phyloP scores from a whole-genome alignment of 2,329 filamentous ascomycete species.

The Bipolaris gigantea region DNA sequence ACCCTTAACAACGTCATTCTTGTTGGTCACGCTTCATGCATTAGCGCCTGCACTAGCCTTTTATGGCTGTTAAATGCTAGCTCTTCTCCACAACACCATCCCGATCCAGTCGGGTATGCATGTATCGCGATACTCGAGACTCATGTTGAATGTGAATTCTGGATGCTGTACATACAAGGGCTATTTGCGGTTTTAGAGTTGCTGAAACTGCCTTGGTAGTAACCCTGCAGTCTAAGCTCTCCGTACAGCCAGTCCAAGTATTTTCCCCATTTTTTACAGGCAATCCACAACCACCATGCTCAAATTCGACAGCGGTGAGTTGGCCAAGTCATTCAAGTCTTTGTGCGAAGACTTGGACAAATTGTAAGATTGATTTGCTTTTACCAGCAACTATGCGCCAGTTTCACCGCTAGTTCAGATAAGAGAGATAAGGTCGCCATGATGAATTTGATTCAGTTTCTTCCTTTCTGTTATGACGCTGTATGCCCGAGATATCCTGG shows the following conservation, averaged over 20 bases:
- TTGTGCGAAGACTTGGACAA: no score
- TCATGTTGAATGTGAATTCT: no score
- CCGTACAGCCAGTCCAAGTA: background rate
- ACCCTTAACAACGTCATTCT: slow-evolving; percentile 10
- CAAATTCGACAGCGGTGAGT: background rate
- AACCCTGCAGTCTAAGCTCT: background rate
- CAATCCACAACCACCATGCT: background rate
- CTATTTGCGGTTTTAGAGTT: background rate
- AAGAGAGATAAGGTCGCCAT: no score
- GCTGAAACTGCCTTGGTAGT: background rate
- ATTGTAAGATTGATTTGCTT: no score
- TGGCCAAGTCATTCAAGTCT: no score
- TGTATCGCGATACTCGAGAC: background rate
- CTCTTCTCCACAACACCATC: background rate
- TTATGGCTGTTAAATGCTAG: background rate
- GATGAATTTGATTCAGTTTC: no score
- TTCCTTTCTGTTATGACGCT: no score
- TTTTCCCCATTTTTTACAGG: background rate
- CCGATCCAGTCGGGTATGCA: background rate
- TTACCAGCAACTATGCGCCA: no score
- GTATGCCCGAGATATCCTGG: no score
- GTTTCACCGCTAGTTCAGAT: no score
- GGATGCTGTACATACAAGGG: background rate
- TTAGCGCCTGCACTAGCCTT: slow-evolving; percentile 1
- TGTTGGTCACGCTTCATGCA: slow-evolving; percentile 8